Base-by-base conservation (phyloP, 106 monocot genomes). In the Acanthochlamys bracteata region DNA sequence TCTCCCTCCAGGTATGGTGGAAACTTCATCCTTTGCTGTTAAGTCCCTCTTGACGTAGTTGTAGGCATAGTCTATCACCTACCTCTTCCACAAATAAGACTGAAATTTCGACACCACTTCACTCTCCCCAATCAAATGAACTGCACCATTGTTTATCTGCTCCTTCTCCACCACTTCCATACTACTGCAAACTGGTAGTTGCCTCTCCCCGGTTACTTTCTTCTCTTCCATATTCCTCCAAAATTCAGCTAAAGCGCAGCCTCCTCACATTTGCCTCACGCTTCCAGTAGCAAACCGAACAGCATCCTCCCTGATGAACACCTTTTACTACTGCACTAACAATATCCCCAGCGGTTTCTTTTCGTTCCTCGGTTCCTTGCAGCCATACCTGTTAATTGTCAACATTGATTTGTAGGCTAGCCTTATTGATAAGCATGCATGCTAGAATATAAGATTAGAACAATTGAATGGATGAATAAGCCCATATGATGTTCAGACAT, bases 91-190 rank as follows among this genome's bases (percentile, higher is more conserved):
- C 11, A 81, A 15, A 40, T 20, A 13, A 33, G 68, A 59, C 6
- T 25, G 54, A 11, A 7, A n/a, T 13, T 54, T 39, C 4, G 81
- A 75, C 23, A 58, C 68, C 68, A 81, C 73, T 21, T 76, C 71
- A 24, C 39, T 68, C 59, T 76, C 73, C 2, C 81, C 81, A 10
- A 81, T 27, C 52, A 81, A 39, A 43, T 81, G 66, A 20, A 81
- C 81, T 20, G 76, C 81, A 16, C 76, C 81, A 0, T 20, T 41
- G 25, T 27, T 47, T 67, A 27, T 46, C 58, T 76, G n/a, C n/a
- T n/a, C 72, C 63, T 16, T 64, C 60, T 76, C 68, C 39, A 76
- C 54, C 9, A 39, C 6, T 51, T 66, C 66, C 59, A 66, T 20
- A n/a, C n/a, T n/a, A n/a, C n/a, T n/a, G n/a, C n/a, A n/a, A n/a